Percentiles rank a stretch among this genome's conserved stretches.
Conservation (phyloP, 768 basidiomycete genomes). For the Tulasnella sp. region DNA sequence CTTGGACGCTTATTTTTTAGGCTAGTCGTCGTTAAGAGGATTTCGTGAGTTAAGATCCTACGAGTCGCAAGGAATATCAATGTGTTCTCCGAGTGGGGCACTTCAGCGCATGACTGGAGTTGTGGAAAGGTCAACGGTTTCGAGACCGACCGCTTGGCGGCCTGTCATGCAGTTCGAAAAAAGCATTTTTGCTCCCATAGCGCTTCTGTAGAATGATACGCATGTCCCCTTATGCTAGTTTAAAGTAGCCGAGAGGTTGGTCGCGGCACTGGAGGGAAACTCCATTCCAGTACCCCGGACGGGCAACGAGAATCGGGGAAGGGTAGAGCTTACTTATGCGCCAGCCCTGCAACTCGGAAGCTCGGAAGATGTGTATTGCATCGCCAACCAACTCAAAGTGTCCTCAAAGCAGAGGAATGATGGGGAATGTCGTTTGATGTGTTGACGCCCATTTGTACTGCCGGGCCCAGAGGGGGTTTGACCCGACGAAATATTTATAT, state of each 20-base stretch:
- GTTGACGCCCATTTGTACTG: conserved; percentile 40
- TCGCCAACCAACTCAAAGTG: conserved; percentile 71
- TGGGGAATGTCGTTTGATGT: conserved; percentile 27
- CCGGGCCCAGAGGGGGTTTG: conserved; percentile 87
- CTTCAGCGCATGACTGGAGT: not conserved
- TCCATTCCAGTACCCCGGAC: not conserved
- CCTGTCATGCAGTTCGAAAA: conserved; percentile 96
- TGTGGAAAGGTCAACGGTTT: conserved; percentile 8
- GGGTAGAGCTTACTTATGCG: conserved; percentile 76
- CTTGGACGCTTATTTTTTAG: conserved; percentile 68
- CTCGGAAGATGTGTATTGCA: conserved; percentile 69
- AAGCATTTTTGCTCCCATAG: conserved; percentile 64
- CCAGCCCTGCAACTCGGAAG: conserved; percentile 99
- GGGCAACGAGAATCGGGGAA: not conserved
- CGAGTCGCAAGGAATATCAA: not conserved
- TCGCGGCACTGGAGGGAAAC: not conserved
- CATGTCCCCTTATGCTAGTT: conserved; percentile 94
- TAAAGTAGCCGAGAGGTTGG: conserved; percentile 35
- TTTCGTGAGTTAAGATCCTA: conserved; percentile 79
- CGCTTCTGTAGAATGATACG: conserved; percentile 77
- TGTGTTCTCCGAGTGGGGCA: not conserved
- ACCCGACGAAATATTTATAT: conserved; percentile 54
- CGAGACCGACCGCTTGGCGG: conserved; percentile 85
- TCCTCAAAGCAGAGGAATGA: conserved; percentile 51
- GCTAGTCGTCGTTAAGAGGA: conserved; percentile 79